Evolutionary conservation across 1,284 basidiomycete genomes (phyloP).

Genomic region (Ustilago xerochloae): DNA sequence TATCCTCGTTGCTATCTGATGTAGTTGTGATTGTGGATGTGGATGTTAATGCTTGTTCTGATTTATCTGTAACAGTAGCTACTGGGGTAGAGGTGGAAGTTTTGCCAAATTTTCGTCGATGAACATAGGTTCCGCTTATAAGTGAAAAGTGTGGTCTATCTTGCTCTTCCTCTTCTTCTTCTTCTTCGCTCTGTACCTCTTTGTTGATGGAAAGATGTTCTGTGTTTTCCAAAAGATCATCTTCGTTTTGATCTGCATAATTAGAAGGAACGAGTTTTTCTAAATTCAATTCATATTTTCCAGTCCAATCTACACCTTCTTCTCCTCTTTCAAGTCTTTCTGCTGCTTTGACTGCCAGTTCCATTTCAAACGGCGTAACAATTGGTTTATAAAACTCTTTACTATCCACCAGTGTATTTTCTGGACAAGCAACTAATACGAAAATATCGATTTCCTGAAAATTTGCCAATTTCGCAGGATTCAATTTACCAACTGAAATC

Average conservation of each 20-base stretch:
- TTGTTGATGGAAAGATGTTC: not conserved
- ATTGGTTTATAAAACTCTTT: conserved; percentile 89
- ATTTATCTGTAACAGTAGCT: not conserved
- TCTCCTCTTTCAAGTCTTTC: conserved; percentile 42
- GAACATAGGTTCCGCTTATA: conserved; percentile 85
- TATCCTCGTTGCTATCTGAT: conserved; percentile 20
- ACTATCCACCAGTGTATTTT: conserved; percentile 88
- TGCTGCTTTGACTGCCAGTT: conserved; percentile 76
- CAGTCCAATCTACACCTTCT: conserved; percentile 75
- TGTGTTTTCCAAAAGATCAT: not conserved
- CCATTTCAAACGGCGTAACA: conserved; percentile 91
- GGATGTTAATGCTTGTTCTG: conserved; percentile 7
- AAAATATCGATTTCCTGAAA: conserved; percentile 97
- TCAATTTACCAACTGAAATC: conserved; percentile 92
- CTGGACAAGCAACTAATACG: conserved; percentile 91
- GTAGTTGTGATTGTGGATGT: not conserved
- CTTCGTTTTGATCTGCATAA: conserved; percentile 23
- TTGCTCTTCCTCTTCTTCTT: conserved; percentile 70
- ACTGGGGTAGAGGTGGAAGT: conserved; percentile 46
- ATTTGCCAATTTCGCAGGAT: conserved; percentile 93
- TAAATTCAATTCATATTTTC: conserved; percentile 84
- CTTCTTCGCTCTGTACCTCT: conserved; percentile 28
- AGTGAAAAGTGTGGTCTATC: conserved; percentile 78
- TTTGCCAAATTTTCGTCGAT: conserved; percentile 76
- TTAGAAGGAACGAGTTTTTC: conserved; percentile 69